Percentiles rank a stretch among this genome's conserved stretches.
These are phyloP conservation scores for Nothophoma quercina DNA, from an alignment of 2,329 filamentous ascomycete species.

Conservation along the genomic window DNA sequence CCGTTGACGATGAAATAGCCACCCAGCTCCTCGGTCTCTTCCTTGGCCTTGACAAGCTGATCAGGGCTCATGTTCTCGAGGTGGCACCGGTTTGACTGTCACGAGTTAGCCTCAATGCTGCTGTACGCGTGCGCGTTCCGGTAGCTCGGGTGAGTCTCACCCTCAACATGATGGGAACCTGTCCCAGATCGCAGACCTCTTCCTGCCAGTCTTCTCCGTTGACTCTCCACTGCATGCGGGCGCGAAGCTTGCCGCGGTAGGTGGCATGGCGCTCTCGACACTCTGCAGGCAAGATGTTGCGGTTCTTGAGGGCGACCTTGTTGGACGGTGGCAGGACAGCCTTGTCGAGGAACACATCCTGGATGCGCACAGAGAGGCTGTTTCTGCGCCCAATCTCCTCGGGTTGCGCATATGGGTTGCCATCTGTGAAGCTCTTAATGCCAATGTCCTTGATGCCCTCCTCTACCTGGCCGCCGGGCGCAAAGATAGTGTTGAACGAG, in stretches of 20 bases:
- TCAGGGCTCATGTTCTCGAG: constrained; percentile 85
- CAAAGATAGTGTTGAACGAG: constrained; percentile 92
- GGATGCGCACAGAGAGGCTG: constrained; percentile 77
- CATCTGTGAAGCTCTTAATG: constrained; percentile 85
- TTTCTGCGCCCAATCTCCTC: constrained; percentile 73
- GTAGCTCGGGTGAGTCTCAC: constrained; percentile 56
- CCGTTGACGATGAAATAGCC: constrained; percentile 98
- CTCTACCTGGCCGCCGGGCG: constrained; percentile 73
- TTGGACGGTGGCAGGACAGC: constrained; percentile 80
- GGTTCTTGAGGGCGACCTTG: constrained; percentile 78
- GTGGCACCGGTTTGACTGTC: constrained; percentile 86
- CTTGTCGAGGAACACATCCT: constrained; percentile 83
- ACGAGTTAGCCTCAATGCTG: constrained; percentile 35
- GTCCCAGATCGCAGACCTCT: constrained; percentile 83
- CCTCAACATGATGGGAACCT: constrained; percentile 92
- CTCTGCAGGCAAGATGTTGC: constrained; percentile 89
- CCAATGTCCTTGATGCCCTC: constrained; percentile 88
- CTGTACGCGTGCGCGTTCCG: constrained; percentile 23
- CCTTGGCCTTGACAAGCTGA: constrained; percentile 82
- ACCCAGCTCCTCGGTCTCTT: constrained; percentile 94
- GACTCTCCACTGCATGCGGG: constrained; percentile 82
- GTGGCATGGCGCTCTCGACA: constrained; percentile 92
- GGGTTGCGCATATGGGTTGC: constrained; percentile 61
- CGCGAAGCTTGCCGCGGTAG: constrained; percentile 86
- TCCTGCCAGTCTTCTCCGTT: constrained; percentile 88